Evolutionary conservation across 2,329 filamentous ascomycete species (phyloP).

Genomic region (Dactylonectria estremocensis): DNA sequence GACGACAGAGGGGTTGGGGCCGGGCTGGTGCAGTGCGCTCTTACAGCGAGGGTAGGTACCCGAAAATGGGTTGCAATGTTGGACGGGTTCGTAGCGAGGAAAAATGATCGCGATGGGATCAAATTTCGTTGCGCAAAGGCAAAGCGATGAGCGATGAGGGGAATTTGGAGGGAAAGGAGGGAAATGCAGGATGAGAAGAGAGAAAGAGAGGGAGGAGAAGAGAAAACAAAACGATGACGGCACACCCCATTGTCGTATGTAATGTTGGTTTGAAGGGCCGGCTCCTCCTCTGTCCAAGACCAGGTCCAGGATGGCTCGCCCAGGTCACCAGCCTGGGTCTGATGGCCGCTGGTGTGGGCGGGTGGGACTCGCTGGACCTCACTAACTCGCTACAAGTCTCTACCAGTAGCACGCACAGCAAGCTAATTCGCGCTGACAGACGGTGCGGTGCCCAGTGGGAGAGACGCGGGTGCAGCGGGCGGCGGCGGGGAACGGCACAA

Average conservation of each 20-base stretch:
- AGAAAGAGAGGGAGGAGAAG: slow-evolving; percentile 10
- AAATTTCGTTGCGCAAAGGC: neutral
- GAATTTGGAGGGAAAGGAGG: slow-evolving; percentile 27
- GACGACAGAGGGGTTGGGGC: slow-evolving; percentile 30
- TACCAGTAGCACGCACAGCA: slow-evolving; percentile 6
- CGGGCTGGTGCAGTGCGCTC: slow-evolving; percentile 23
- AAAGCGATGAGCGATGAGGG: slow-evolving; percentile 16
- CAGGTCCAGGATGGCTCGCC: slow-evolving; percentile 23
- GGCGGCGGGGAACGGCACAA: slow-evolving; percentile 14
- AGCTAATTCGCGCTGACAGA: slow-evolving; percentile 25
- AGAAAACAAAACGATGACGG: slow-evolving; percentile 45
- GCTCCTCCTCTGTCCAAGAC: slow-evolving; percentile 13
- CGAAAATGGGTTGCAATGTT: slow-evolving; percentile 16
- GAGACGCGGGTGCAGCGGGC: slow-evolving; percentile 21
- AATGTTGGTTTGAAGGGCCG: slow-evolving; percentile 3
- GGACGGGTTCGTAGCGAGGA: slow-evolving; percentile 28
- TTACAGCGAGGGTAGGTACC: neutral
- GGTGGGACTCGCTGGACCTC: slow-evolving; percentile 19
- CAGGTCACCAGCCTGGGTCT: slow-evolving; percentile 30
- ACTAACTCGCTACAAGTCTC: neutral
- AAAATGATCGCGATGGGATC: slow-evolving; percentile 8
- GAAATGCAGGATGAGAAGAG: slow-evolving; percentile 11
- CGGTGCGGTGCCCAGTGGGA: neutral
- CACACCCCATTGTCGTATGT: slow-evolving; percentile 36
- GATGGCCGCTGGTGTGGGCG: slow-evolving; percentile 27